These are phyloP conservation scores for Nakazawaea populi DNA, from an alignment of 805 yeast genomes.

Conservation along the genomic window DNA sequence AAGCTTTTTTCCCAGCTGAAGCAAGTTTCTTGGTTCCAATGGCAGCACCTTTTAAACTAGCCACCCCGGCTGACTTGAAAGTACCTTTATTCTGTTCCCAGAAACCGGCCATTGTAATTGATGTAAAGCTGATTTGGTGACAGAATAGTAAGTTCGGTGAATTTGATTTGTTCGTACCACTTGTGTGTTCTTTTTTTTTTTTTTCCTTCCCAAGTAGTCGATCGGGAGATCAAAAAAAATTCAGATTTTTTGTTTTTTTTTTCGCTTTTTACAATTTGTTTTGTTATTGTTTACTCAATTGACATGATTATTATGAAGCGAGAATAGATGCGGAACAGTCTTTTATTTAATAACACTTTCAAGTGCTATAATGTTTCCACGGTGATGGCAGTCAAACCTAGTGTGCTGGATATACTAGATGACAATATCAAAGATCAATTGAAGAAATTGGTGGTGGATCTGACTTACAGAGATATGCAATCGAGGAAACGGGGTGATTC, in stretches of 20 bases:
- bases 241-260: too few species aligned
- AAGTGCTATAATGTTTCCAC: conserved; percentile 5
- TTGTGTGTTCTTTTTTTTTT: background rate
- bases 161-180: background rate
- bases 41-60: conserved; percentile 46
- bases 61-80: conserved; percentile 41
- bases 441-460: background rate
- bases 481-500: background rate
- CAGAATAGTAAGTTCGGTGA: background rate
- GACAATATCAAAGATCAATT: background rate
- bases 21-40: conserved; percentile 41
- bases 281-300: background rate
- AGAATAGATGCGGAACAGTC: background rate
- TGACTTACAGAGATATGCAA: conserved; percentile 1
- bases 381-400: background rate
- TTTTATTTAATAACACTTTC: conserved; percentile 1
- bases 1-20: conserved; percentile 44
- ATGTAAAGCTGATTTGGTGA: too few species aligned
- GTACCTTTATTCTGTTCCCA: conserved; percentile 50
- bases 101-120: conserved; percentile 23
- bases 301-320: too few species aligned
- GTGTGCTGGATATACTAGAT: background rate
- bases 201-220: background rate
- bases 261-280: too few species aligned
- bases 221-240: too few species aligned